A percentile compares a stretch with the other conserved stretches of the same genome.
Evolutionary conservation across 2,329 filamentous ascomycete genomes (phyloP).

Genomic region (Fusarium abutilonis): DNA sequence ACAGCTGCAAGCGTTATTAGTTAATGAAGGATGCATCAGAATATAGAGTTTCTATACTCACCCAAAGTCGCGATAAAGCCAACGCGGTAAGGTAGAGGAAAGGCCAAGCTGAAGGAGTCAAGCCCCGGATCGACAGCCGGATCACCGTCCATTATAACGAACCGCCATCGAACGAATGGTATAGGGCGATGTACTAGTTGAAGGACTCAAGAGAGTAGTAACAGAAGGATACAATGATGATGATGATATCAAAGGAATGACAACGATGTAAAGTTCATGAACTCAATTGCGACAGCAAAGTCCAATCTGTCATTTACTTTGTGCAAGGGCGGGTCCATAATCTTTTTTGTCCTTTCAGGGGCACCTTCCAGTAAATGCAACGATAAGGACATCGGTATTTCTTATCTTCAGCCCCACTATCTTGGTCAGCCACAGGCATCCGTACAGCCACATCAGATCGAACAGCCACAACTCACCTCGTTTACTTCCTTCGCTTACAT

Average conservation of each 20-base stretch:
- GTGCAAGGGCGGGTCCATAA: conserved; percentile 25
- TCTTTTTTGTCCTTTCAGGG: conserved; percentile 37
- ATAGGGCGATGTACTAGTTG: not conserved
- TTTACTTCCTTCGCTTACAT: not conserved
- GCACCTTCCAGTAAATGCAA: conserved; percentile 20
- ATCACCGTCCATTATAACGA: conserved; percentile 73
- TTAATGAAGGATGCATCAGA: not conserved
- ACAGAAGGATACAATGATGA: not conserved
- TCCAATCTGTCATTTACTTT: conserved; percentile 41
- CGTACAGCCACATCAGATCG: conserved; percentile 3
- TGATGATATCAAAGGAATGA: conserved; percentile 27
- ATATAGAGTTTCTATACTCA: conserved; percentile 54
- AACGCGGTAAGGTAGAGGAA: conserved; percentile 90
- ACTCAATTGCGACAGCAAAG: conserved; percentile 32
- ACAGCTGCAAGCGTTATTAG: conserved; percentile 67
- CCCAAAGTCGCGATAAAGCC: conserved; percentile 86
- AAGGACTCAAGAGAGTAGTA: conserved; percentile 14
- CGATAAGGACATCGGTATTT: conserved; percentile 1
- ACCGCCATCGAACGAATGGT: conserved; percentile 38
- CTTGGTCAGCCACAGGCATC: not conserved
- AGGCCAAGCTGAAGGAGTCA: conserved; percentile 85
- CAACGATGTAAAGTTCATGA: conserved; percentile 31
- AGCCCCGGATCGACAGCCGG: conserved; percentile 74
- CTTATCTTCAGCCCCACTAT: conserved; percentile 4
- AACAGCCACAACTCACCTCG: not conserved